Conservation (phyloP, 2,329 filamentous ascomycete species). For the Botrytis aclada region DNA sequence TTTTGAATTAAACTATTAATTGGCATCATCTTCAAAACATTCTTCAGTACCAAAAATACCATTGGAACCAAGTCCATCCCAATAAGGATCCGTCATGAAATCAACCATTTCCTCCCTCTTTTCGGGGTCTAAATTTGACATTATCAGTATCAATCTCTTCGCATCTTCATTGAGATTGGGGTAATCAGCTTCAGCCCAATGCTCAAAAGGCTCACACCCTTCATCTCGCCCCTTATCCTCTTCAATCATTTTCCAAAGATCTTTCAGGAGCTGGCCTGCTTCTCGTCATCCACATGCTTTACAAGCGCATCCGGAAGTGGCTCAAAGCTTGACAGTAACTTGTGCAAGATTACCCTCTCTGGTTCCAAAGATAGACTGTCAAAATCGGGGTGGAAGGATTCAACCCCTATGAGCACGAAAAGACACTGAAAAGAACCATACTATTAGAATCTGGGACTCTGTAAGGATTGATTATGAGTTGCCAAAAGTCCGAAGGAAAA, state of each 20-base stretch:
- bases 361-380: constrained; percentile 29
- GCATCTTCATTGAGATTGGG: constrained; percentile 35
- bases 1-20: background rate
- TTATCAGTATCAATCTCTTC: constrained; percentile 36
- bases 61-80: constrained; percentile 11
- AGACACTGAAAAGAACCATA: constrained; percentile 26
- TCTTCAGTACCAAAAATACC: constrained; percentile 7
- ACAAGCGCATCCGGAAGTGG: constrained; percentile 34
- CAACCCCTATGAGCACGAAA: constrained; percentile 32
- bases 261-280: constrained; percentile 29
- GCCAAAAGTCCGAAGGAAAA: constrained; percentile 25
- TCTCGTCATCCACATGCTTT: constrained; percentile 31
- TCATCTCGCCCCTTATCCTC: constrained; percentile 25
- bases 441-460: constrained; percentile 1
- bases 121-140: constrained; percentile 36
- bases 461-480: constrained; percentile 15
- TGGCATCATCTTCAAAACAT: background rate
- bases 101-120: constrained; percentile 31
- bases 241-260: constrained; percentile 17
- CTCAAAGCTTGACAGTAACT: constrained; percentile 36
- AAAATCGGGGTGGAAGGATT: constrained; percentile 34
- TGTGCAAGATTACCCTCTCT: constrained; percentile 34
- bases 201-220: constrained; percentile 29
- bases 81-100: constrained; percentile 22
- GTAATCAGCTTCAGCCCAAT: constrained; percentile 34